Evolutionary conservation across 768 basidiomycete genomes (phyloP).

Genomic region (Tylopilus intermedius): DNA sequence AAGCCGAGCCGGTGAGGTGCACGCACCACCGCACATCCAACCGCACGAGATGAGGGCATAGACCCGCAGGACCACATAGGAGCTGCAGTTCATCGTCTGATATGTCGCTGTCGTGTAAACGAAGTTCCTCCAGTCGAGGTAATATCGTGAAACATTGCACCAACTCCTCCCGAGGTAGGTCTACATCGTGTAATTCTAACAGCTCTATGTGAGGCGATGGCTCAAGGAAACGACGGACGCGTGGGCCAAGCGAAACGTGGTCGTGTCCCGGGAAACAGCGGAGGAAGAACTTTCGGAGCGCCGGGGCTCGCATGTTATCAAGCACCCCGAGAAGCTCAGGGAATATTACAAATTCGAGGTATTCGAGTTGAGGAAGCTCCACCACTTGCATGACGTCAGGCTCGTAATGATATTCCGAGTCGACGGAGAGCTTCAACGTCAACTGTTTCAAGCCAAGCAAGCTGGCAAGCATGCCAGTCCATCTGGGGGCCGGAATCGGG

Average conservation of each 20-base stretch:
- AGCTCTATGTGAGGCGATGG: constrained; percentile 33
- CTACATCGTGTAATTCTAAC: constrained; percentile 48
- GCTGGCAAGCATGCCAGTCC: constrained; percentile 32
- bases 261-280: constrained; percentile 27
- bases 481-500: constrained; percentile 20
- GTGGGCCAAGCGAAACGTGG: constrained; percentile 26
- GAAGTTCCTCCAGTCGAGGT: constrained; percentile 42
- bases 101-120: constrained; percentile 57
- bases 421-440: constrained; percentile 35
- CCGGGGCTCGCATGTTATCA: constrained; percentile 31
- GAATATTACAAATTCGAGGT: constrained; percentile 29
- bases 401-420: constrained; percentile 24
- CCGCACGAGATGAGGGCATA: constrained; percentile 44
- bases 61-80: constrained; percentile 35
- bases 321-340: constrained; percentile 28
- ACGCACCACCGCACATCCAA: constrained; percentile 60
- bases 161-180: constrained; percentile 38
- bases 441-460: constrained; percentile 40
- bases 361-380: constrained; percentile 25
- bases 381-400: constrained; percentile 7
- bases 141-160: constrained; percentile 33
- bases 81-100: constrained; percentile 39
- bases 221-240: constrained; percentile 27
- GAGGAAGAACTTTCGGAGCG: constrained; percentile 36
- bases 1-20: constrained; percentile 44